Evolutionary conservation across 768 basidiomycete genomes (phyloP), one percentile per base, ranked within the genome.

Genomic region (Podaxis sp.): DNA sequence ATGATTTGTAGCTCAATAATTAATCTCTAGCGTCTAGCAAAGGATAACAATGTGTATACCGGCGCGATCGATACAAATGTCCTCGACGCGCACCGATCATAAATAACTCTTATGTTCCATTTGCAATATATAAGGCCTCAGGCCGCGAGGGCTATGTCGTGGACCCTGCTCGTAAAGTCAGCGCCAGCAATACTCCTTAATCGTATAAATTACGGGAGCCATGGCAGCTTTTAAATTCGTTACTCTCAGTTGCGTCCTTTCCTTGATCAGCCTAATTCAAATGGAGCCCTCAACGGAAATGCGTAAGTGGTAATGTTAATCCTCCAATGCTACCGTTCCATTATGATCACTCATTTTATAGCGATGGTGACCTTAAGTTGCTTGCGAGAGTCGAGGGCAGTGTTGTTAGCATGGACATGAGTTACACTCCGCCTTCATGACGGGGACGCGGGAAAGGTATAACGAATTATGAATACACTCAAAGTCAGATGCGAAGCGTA

Each of bases 401-500:
- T 70, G 75, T 8, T 74, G 78, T 55, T 76, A 79, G 60, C 76
- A 82, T 62, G 72, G 80, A 63, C 76, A 75, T 48, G 82, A 80
- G 67, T 83, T 86, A 4, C 79, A 33, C 8, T 78, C 59, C 85
- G 88, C 64, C 71, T 91, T 54, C 86, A 90, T 61, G 90, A 90
- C 64, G 89, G 86, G 69, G 89, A 89, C 64, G 88, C 84, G 52
- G 88, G 69, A 33, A 89, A 84, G 82, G 88, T 88, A 63, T 22
- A 72, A 4, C 4, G 9, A 22, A 51, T 8, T 33, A 9, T 0
- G 33, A 33, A 2, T 33, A 4, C 42, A 13, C 13, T 44, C 42
- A 19, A 19, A 44, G n/a, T 44, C n/a, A 8, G 42, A 44, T 44
- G 42, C 15, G 42, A 4, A 44, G 42, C n/a, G 15, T n/a, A 5